Percentiles rank a stretch among this genome's conserved stretches.
Evolutionary conservation across 495 filamentous ascomycete species (phyloP).

Genomic region (Podospora comata): DNA sequence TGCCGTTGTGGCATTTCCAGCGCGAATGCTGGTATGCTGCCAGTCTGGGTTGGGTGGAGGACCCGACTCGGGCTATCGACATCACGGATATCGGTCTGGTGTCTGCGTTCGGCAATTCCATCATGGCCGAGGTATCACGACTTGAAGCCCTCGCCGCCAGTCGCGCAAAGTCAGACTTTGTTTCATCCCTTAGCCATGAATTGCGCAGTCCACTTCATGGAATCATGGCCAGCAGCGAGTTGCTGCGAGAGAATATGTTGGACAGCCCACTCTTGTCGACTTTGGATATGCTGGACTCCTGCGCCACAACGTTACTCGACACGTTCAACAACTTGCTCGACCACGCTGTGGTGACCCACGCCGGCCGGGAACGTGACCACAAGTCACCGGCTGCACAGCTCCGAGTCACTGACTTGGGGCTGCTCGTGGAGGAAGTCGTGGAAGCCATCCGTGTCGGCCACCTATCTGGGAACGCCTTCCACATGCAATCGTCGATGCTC

Average conservation of each 20-base stretch:
- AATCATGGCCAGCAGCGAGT: constrained; percentile 68
- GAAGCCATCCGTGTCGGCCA: constrained; percentile 44
- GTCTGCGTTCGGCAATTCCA: constrained; percentile 55
- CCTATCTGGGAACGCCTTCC: constrained; percentile 30
- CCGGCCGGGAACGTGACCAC: constrained; percentile 45
- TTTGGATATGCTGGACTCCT: constrained; percentile 70
- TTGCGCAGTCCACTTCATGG: constrained; percentile 75
- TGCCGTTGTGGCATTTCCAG: constrained; percentile 69
- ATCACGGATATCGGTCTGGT: constrained; percentile 45
- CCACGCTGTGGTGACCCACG: constrained; percentile 53
- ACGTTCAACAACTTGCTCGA: constrained; percentile 45
- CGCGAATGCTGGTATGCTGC: constrained; percentile 67
- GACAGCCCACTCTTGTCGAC: constrained; percentile 58
- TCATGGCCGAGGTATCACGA: constrained; percentile 59
- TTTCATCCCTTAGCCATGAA: constrained; percentile 74
- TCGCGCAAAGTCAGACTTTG: constrained; percentile 63
- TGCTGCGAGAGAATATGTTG: constrained; percentile 56
- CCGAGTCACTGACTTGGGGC: constrained; percentile 32
- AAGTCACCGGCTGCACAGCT: constrained; percentile 55
- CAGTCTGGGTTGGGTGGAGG: constrained; percentile 60
- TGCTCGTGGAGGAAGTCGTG: constrained; percentile 42
- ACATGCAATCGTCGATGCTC: constrained; percentile 6
- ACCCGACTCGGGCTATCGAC: constrained; percentile 43
- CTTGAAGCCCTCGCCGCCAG: constrained; percentile 42
- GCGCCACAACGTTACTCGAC: constrained; percentile 65